These are phyloP conservation scores for Entonaema liquescens DNA, from an alignment of 495 filamentous ascomycete genomes.

Conservation along the genomic window DNA sequence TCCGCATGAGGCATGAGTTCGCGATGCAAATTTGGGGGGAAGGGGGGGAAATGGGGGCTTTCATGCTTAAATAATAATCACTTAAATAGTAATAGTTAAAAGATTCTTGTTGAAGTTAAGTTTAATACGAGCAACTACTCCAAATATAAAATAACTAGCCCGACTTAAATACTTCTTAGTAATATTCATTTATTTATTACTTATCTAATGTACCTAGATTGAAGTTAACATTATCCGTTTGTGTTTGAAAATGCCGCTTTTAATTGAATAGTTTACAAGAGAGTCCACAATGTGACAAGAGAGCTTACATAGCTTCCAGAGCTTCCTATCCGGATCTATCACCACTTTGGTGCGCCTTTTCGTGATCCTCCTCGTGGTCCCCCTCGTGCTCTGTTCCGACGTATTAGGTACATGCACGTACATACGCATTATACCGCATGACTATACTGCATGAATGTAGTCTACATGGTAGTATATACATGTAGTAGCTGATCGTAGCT, in stretches of 20 bases:
- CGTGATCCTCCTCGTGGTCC: not conserved
- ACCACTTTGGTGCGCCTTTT: not conserved
- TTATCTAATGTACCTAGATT: too few relatives aligned
- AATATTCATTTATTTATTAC: too few relatives aligned
- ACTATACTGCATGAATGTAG: not conserved
- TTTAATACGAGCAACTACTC: not conserved
- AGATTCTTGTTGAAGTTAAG: too few relatives aligned
- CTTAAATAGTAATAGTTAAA: too few relatives aligned
- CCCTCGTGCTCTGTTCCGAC: not conserved
- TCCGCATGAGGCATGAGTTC: conserved; percentile 36
- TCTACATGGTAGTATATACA: not conserved
- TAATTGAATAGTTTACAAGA: too few relatives aligned
- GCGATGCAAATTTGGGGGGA: conserved; percentile 17
- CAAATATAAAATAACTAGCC: not conserved
- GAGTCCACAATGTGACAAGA: not conserved
- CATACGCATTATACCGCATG: not conserved
- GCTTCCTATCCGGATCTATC: not conserved
- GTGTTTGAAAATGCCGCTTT: not conserved
- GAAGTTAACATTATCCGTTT: too few relatives aligned
- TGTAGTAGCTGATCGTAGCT: conserved; percentile 5
- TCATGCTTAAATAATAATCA: conserved; percentile 8
- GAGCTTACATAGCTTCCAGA: not conserved
- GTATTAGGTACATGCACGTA: conserved; percentile 1
- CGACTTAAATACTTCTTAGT: too few relatives aligned
- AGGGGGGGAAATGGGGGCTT: not conserved